Percentiles rank a stretch among this genome's conserved stretches.
Conservation (phyloP, 257 asterid species). For the Leonotis leonurus region DNA sequence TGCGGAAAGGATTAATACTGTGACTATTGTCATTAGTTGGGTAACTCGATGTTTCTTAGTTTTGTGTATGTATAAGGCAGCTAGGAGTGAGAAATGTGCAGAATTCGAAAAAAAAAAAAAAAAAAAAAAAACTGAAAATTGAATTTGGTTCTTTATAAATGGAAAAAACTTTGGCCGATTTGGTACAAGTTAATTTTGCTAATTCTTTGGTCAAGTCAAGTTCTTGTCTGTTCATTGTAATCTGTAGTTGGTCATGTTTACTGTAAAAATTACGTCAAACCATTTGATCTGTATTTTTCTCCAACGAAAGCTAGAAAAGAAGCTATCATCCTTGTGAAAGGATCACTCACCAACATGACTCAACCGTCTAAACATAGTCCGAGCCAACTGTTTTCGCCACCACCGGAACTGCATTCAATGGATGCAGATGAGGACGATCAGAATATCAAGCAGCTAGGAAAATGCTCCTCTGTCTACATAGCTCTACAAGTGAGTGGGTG, state of each 20-base stretch:
- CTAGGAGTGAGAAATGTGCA: too few relatives aligned
- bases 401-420: slow-evolving; percentile 33
- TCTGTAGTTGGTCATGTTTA: too few relatives aligned
- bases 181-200: too few relatives aligned
- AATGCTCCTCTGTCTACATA: slow-evolving; percentile 66
- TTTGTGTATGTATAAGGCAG: not conserved
- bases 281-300: not conserved
- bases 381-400: slow-evolving; percentile 15
- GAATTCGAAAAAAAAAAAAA: too few relatives aligned
- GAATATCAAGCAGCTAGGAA: slow-evolving; percentile 63
- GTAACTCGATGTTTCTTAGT: not conserved
- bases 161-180: too few relatives aligned
- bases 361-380: slow-evolving; percentile 10
- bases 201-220: too few relatives aligned
- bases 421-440: slow-evolving; percentile 67
- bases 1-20: not conserved
- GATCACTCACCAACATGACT: slow-evolving; percentile 8
- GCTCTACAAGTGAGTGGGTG: slow-evolving; percentile 47
- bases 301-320: not conserved
- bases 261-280: too few relatives aligned
- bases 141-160: too few relatives aligned
- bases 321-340: not conserved
- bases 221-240: too few relatives aligned
- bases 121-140: too few relatives aligned
- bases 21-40: not conserved